Base-by-base conservation (phyloP, 805 yeast genomes). In the Candida coleopterorum region DNA sequence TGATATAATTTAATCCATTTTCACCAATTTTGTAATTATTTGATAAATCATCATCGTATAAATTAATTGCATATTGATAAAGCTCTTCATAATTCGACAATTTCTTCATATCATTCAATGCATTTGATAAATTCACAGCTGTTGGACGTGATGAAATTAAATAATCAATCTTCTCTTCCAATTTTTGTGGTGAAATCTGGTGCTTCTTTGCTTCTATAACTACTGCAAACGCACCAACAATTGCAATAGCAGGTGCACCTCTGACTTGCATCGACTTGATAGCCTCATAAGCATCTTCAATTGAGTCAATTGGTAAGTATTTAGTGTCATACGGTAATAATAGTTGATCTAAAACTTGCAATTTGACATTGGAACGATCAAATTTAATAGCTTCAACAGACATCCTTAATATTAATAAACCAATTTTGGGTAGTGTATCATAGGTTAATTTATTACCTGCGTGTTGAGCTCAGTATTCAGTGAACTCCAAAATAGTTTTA, bases 191-290 rank as follows among this genome's bases (percentile, higher is more conserved):
- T 26, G 55, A 39, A 4, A 22, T 25, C 9, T 34, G 24, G 43
- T 54, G 34, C 26, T 50, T 53, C 49, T 49, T 38, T 60, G 61
- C 59, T 46, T 90, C 96, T n/a, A 84, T 78, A 2, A 85, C 81
- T 3, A 90, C 74, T 2, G 96, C 76, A 41, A 89, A 72, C 1
- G 88, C 79, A 4, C 96, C 97, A 2, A 90, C 97, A 40, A 90
- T 85, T 43, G 97, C 97, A 54, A 90, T 90, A 1, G 97, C 97
- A 0, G 98, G 98, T 0, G 98, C 98, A 25, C 98, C 98, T 56
- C 98, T 73, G 4, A 94, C 97, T 50, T 85, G 88, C 98, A 90
- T 90, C 40, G 70, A 70, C 53, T 79, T 81, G 57, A 90, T 90
- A n/a, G 85, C 95, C 14, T 72, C 70, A 59, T 64, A 86, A 3